phyloP scores from a whole-genome alignment of 495 filamentous ascomycete genomes.

The Tuber brumale region DNA sequence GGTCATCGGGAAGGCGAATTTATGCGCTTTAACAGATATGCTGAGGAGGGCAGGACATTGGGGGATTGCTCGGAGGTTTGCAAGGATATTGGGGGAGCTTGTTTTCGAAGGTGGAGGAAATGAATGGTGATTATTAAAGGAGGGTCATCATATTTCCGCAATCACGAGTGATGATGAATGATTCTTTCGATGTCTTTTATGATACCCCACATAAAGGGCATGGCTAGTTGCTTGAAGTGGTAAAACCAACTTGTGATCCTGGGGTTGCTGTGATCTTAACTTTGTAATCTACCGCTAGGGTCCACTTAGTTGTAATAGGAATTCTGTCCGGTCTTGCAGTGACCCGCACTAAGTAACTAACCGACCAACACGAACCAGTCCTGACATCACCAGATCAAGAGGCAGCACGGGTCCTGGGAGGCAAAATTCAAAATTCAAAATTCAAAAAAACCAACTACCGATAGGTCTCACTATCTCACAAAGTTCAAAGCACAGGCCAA shows the following conservation, averaged over 20 bases:
- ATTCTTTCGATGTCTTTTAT: neutral
- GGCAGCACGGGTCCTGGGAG: neutral
- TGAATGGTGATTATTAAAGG: neutral
- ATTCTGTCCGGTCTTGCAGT: neutral
- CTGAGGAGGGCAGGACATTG: slow-evolving; percentile 11
- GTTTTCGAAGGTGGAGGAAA: slow-evolving; percentile 7
- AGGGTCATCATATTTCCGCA: neutral
- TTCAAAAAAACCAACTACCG: neutral
- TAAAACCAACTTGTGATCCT: neutral
- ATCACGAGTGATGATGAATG: neutral
- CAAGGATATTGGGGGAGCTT: slow-evolving; percentile 8
- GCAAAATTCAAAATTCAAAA: neutral
- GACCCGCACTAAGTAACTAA: neutral
- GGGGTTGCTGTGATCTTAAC: neutral
- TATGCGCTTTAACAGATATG: slow-evolving; percentile 8
- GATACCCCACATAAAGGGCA: neutral
- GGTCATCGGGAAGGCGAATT: neutral
- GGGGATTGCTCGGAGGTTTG: slow-evolving; percentile 11
- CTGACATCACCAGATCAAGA: neutral
- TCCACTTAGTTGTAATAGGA: neutral
- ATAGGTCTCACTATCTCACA: neutral
- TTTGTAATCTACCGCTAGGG: neutral
- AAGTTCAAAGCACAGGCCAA: too few relatives aligned
- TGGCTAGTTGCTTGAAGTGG: neutral
- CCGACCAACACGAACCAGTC: neutral